Percentiles rank a stretch among this genome's conserved stretches.
These are phyloP conservation scores for Breynia disticha DNA, from an alignment of 441 rosid genomes.

Conservation along the genomic window DNA sequence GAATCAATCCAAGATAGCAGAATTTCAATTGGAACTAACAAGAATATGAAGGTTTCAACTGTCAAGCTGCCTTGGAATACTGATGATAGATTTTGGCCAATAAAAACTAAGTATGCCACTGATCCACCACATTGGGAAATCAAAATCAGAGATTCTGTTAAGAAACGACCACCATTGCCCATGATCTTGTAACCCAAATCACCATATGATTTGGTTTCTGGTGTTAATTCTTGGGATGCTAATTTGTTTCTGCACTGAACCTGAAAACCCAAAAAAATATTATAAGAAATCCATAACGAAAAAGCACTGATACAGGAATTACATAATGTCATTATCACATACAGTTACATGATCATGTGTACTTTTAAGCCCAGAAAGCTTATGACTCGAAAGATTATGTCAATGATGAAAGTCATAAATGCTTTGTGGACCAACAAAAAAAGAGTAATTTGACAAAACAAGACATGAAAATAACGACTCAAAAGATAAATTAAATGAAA, in stretches of 20 bases:
- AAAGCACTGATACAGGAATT: neutral
- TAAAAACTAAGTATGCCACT: conserved; percentile 75
- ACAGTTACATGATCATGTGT: too few relatives aligned
- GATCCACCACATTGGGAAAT: conserved; percentile 78
- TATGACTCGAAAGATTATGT: neutral
- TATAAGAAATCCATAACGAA: neutral
- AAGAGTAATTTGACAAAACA: too few relatives aligned
- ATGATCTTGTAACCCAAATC: conserved; percentile 62
- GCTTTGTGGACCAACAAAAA: neutral
- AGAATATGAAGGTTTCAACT: conserved; percentile 41
- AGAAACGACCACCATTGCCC: conserved; percentile 59
- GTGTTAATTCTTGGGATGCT: conserved; percentile 38
- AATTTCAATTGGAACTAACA: conserved; percentile 61
- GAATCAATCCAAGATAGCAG: conserved; percentile 58
- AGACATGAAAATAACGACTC: neutral
- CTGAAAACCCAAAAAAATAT: conserved; percentile 25
- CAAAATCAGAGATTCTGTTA: conserved; percentile 65
- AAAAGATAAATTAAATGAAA: neutral
- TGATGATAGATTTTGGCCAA: conserved; percentile 70
- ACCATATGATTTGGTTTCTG: conserved; percentile 63
- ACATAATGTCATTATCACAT: too few relatives aligned
- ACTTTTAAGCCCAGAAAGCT: neutral
- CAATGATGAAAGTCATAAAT: too few relatives aligned
- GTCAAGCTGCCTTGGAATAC: conserved; percentile 31
- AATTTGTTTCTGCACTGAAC: conserved; percentile 61